A percentile compares a stretch with the other conserved stretches of the same genome.
phyloP scores from a whole-genome alignment of 257 asterid species.

The Penstemon eatonii region DNA sequence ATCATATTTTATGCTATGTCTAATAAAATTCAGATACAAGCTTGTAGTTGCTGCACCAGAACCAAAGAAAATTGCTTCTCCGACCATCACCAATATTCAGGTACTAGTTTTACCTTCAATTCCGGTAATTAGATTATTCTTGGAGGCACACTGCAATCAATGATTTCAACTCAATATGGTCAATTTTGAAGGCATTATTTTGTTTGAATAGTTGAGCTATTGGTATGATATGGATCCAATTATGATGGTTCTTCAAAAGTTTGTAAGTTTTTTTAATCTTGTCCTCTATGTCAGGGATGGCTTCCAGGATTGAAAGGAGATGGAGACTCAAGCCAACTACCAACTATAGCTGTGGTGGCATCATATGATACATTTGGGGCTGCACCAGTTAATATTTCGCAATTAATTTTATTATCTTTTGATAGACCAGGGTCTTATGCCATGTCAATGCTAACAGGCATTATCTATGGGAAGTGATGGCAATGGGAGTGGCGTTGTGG shows the following conservation, averaged over 20 bases:
- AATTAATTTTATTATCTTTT: constrained; percentile 13
- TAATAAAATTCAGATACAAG: constrained; percentile 65
- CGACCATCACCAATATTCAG: constrained; percentile 85
- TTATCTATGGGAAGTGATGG: constrained; percentile 93
- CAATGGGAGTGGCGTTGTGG: constrained; percentile 91
- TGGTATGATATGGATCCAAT: not conserved
- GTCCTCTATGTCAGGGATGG: constrained; percentile 75
- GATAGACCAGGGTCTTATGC: constrained; percentile 27
- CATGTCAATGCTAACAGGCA: constrained; percentile 49
- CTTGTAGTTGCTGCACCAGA: constrained; percentile 82
- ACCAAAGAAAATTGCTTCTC: constrained; percentile 87
- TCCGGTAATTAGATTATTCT: constrained; percentile 2
- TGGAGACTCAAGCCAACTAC: constrained; percentile 86
- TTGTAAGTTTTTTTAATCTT: constrained; percentile 19
- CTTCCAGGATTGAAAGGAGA: constrained; percentile 86
- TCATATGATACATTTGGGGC: constrained; percentile 99
- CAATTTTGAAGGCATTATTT: not conserved
- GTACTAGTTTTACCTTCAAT: constrained; percentile 37
- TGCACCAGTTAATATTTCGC: constrained; percentile 68
- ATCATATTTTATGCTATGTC: constrained; percentile 21
- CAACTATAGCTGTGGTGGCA: constrained; percentile 95
- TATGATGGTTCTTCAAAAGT: not conserved
- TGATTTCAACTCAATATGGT: constrained; percentile 12
- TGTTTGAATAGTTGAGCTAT: constrained; percentile 2
- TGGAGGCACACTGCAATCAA: not conserved